Percentiles rank a stretch among this genome's conserved stretches.
phyloP scores from a whole-genome alignment of 352 stramenopile species.

The Globisporangium yorkense region DNA sequence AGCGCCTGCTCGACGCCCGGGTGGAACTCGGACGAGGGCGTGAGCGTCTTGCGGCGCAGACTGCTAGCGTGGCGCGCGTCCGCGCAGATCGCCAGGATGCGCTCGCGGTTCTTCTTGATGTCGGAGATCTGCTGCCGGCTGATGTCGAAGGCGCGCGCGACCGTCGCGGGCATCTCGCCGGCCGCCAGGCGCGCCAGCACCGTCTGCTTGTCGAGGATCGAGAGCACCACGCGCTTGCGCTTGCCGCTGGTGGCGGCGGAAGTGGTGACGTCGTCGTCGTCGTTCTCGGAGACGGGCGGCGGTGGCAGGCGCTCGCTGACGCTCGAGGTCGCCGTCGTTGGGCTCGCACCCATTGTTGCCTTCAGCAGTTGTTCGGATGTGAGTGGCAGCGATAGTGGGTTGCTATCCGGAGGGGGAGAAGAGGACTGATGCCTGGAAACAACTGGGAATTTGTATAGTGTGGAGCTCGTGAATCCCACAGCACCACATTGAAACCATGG shows the following conservation, averaged over 20 bases:
- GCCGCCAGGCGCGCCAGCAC: constrained; percentile 64
- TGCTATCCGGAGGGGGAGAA: no score
- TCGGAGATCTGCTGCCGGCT: constrained; percentile 79
- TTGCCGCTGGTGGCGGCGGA: constrained; percentile 19
- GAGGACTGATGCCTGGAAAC: no score
- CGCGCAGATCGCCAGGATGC: constrained; percentile 70
- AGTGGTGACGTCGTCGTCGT: not conserved
- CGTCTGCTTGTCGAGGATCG: constrained; percentile 81
- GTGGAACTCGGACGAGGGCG: constrained; percentile 57
- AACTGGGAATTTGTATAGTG: not conserved
- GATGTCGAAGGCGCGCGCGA: constrained; percentile 63
- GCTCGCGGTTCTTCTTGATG: constrained; percentile 83
- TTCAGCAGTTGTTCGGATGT: not conserved
- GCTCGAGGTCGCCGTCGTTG: constrained; percentile 1
- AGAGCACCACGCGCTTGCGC: constrained; percentile 79
- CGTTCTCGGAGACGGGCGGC: not conserved
- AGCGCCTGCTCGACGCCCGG: constrained; percentile 77
- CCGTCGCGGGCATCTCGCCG: constrained; percentile 56
- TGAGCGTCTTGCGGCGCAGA: constrained; percentile 71
- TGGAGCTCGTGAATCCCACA: not conserved
- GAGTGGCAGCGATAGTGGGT: no score
- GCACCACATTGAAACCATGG: not conserved
- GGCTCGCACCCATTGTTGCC: not conserved
- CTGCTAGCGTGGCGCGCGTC: constrained; percentile 71
- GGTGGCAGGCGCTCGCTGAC: not conserved